Evolutionary conservation across 2,329 filamentous ascomycete species (phyloP), one percentile per base, ranked within the genome.

Genomic region (Neocucurbitaria cava): DNA sequence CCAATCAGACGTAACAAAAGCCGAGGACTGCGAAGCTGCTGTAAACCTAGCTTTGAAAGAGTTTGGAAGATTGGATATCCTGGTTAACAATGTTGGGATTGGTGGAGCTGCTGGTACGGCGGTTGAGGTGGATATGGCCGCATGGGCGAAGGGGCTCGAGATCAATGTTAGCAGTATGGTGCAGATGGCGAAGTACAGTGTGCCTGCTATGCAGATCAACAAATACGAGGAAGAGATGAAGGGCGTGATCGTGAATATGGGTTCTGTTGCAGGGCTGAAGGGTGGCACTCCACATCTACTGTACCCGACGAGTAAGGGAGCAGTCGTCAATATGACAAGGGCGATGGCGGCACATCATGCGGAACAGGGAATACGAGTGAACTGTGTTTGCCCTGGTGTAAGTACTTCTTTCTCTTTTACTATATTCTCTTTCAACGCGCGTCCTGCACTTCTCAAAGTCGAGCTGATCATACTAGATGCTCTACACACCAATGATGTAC

Each of bases 131-230:
- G 84, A 89, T 62, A 82, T 87, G 77, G 79, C 70, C 0, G 76
- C 79, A 10, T 90, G 85, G 85, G 77, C 81, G 0, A 78, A 78
- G 46, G 80, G 82, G 0, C 78, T 89, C 49, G 79, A 86, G 40
- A 75, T 88, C 42, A 89, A 89, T 62, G 84, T 89, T 3, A 81
- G 80, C 4, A 86, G 83, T 61, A 89, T 89, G 86, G 82, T 89
- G 26, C 76, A 83, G 49, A 88, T 89, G 85, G 77, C 78, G 17
- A 87, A 87, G 62, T 82, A 84, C 60, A 81, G 81, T 0, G 82
- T 89, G 26, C 87, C 86, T 0, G 81, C 76, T 3, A 89, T 89
- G 86, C 58, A 61, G 21, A 5, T 26, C 5, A 26, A 26, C 2
- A 78, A 77, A 50, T 87, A 87, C 49, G 77, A 81, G 31, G 64